A percentile compares a stretch with the other conserved stretches of the same genome.
phyloP scores from a whole-genome alignment of 139 green algal species.

The Chlamydomonas applanata region DNA sequence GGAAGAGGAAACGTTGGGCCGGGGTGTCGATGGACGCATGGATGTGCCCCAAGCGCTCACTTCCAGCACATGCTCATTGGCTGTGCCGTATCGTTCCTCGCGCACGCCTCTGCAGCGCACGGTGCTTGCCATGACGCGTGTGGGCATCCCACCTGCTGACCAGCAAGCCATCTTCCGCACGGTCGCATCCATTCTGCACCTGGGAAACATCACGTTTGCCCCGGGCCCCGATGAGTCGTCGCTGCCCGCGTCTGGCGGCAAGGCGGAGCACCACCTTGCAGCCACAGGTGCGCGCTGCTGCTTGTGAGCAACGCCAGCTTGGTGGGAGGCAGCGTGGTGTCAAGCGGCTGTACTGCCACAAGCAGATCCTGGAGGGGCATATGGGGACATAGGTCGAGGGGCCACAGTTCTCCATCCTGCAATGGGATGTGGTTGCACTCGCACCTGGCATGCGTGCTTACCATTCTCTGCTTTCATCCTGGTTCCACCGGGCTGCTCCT shows the following conservation, averaged over 20 bases:
- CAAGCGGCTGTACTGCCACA: background rate
- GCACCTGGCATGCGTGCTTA: too few relatives aligned
- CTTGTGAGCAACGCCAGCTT: background rate
- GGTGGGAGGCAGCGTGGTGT: background rate
- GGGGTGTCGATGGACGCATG: too few relatives aligned
- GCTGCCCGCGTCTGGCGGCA: background rate
- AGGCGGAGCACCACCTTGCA: background rate
- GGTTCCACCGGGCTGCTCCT: background rate
- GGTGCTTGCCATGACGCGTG: constrained; percentile 86
- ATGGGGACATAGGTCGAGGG: too few relatives aligned
- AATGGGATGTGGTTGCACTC: too few relatives aligned
- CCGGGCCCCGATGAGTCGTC: background rate
- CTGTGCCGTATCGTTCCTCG: too few relatives aligned
- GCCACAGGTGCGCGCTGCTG: background rate
- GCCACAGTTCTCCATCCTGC: too few relatives aligned
- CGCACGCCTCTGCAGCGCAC: constrained; percentile 57
- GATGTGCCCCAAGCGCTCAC: too few relatives aligned
- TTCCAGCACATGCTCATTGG: too few relatives aligned
- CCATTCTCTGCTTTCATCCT: too few relatives aligned
- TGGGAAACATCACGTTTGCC: constrained; percentile 89
- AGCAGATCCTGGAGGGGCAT: background rate
- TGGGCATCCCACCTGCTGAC: constrained; percentile 81
- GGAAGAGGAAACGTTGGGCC: too few relatives aligned
- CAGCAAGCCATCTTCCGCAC: constrained; percentile 78
- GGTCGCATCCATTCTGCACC: constrained; percentile 92